Conservation (phyloP, 106 monocot species). For the Dendrobium chrysotoxum region DNA sequence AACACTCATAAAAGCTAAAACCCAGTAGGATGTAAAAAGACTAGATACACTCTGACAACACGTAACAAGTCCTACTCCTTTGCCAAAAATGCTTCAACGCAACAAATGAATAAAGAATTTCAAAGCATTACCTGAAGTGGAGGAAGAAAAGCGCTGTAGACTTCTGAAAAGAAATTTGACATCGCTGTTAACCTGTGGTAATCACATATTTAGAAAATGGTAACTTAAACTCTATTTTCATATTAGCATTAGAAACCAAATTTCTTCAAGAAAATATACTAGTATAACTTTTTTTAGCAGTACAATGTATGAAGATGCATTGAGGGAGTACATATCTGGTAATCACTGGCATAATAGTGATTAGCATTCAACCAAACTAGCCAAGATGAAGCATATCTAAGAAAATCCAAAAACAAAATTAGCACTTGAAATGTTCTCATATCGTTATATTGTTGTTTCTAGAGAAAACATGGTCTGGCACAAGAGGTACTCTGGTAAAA, state of each 20-base stretch:
- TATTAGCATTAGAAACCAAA: background rate
- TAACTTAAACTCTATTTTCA: background rate
- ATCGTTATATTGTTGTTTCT: no score
- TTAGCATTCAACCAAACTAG: background rate
- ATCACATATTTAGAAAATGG: background rate
- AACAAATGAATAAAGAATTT: background rate
- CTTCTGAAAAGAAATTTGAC: conserved; percentile 4
- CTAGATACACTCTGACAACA: background rate
- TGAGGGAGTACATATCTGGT: background rate
- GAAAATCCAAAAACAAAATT: no score
- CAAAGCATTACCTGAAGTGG: conserved; percentile 5
- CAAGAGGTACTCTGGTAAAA: no score
- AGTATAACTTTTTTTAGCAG: background rate
- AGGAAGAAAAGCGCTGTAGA: conserved; percentile 4
- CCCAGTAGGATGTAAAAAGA: background rate
- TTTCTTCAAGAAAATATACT: background rate
- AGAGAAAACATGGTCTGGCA: no score
- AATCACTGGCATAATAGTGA: background rate
- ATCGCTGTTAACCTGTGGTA: background rate
- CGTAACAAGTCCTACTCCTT: background rate
- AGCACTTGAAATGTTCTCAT: no score
- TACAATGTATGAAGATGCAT: background rate
- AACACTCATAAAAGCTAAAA: background rate
- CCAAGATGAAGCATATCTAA: no score
- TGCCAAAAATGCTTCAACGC: background rate